These are phyloP conservation scores for Massarina eburnea DNA, from an alignment of 2,329 filamentous ascomycete genomes.

Conservation along the genomic window DNA sequence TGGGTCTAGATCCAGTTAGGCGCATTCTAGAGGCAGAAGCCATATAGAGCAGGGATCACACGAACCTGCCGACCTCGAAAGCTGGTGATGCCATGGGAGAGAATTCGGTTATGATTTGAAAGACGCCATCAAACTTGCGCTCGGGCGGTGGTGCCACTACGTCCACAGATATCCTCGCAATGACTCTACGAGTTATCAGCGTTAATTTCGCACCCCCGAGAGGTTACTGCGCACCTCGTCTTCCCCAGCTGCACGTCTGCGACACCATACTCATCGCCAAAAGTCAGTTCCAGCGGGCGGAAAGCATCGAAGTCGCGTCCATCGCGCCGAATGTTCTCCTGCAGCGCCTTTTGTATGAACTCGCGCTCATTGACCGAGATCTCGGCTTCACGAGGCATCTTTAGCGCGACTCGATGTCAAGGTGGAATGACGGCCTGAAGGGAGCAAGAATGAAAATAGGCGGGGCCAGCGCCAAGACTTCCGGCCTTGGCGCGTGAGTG, in stretches of 20 bases:
- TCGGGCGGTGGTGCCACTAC: slow-evolving; percentile 83
- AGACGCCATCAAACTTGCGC: slow-evolving; percentile 92
- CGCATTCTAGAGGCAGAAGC: slow-evolving; percentile 10
- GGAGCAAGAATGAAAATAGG: slow-evolving; percentile 23
- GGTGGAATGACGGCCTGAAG: slow-evolving; percentile 1
- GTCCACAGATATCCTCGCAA: slow-evolving; percentile 84
- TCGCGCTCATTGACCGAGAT: slow-evolving; percentile 85
- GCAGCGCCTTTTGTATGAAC: slow-evolving; percentile 81
- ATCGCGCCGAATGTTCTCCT: slow-evolving; percentile 80
- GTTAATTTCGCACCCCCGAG: slow-evolving; percentile 9
- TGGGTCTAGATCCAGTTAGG: slow-evolving; percentile 58
- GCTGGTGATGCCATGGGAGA: slow-evolving; percentile 89
- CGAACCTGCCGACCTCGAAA: slow-evolving; percentile 78
- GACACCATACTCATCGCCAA: slow-evolving; percentile 89
- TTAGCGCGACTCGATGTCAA: slow-evolving; percentile 20
- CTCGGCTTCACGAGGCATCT: slow-evolving; percentile 90
- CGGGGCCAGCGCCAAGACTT: slow-evolving; percentile 19
- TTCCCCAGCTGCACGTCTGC: slow-evolving; percentile 86
- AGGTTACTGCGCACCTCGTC: slow-evolving; percentile 65
- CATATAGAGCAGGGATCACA: slow-evolving; percentile 1
- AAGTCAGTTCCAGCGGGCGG: slow-evolving; percentile 73
- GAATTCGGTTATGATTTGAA: slow-evolving; percentile 88
- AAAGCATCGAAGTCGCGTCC: slow-evolving; percentile 80
- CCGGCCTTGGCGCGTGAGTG: slow-evolving; percentile 16
- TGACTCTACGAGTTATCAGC: slow-evolving; percentile 58